These are phyloP conservation scores for Trichoderma asperelloides DNA, from an alignment of 495 filamentous ascomycete genomes.

Conservation along the genomic window DNA sequence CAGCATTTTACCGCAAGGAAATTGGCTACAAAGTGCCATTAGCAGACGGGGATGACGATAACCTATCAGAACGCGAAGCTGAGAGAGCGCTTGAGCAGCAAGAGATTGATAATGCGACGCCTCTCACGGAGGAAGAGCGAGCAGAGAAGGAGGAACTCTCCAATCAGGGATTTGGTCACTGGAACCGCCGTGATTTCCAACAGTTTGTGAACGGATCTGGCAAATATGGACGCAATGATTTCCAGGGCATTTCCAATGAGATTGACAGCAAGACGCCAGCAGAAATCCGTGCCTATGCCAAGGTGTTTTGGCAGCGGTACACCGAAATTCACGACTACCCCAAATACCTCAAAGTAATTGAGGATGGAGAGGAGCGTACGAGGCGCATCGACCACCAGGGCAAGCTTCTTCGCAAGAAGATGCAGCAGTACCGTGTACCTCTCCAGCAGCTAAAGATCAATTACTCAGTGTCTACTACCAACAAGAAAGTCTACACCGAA, in stretches of 20 bases:
- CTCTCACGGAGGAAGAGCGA: slow-evolving; percentile 83
- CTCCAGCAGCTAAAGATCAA: slow-evolving; percentile 97
- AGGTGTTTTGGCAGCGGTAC: slow-evolving; percentile 91
- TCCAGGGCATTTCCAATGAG: slow-evolving; percentile 74
- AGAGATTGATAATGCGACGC: slow-evolving; percentile 83
- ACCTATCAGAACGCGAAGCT: slow-evolving; percentile 72
- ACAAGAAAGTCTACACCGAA: slow-evolving; percentile 99
- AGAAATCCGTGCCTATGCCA: slow-evolving; percentile 82
- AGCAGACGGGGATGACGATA: slow-evolving; percentile 75
- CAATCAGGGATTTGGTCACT: slow-evolving; percentile 79
- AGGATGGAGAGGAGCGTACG: slow-evolving; percentile 82
- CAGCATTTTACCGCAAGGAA: slow-evolving; percentile 89
- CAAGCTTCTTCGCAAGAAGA: slow-evolving; percentile 90
- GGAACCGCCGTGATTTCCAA: slow-evolving; percentile 97
- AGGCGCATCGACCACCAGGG: slow-evolving; percentile 85
- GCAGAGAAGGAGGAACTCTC: slow-evolving; percentile 72
- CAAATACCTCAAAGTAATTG: slow-evolving; percentile 80
- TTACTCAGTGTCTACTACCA: slow-evolving; percentile 96
- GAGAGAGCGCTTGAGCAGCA: slow-evolving; percentile 82
- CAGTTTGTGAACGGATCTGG: slow-evolving; percentile 94
- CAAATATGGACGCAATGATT: slow-evolving; percentile 81
- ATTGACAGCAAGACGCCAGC: slow-evolving; percentile 81
- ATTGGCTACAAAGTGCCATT: slow-evolving; percentile 88
- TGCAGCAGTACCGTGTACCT: slow-evolving; percentile 90
- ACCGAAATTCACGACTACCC: slow-evolving; percentile 77